Conservation (phyloP, 371 early-diverging fungal species). For the Funneliformis caledonium region DNA sequence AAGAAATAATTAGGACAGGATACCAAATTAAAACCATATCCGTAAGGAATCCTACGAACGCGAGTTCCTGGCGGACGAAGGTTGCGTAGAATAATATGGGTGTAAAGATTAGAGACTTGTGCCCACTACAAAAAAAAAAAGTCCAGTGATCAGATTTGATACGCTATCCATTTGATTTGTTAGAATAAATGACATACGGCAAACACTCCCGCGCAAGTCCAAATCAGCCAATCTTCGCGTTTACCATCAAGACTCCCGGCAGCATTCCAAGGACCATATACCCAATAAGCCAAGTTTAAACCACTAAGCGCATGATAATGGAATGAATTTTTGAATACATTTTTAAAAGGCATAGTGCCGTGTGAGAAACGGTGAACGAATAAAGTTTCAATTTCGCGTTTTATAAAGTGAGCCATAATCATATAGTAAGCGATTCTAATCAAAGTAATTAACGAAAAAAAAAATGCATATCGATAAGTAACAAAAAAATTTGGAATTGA, state of each 20-base stretch:
- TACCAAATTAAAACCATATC: slow-evolving; percentile 93
- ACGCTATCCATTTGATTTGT: neutral
- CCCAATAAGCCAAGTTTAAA: slow-evolving; percentile 81
- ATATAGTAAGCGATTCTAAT: slow-evolving; percentile 64
- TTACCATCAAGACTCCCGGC: slow-evolving; percentile 56
- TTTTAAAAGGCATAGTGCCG: slow-evolving; percentile 92
- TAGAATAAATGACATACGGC: slow-evolving; percentile 55
- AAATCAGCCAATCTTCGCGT: slow-evolving; percentile 61
- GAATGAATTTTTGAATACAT: slow-evolving; percentile 93
- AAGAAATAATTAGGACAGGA: slow-evolving; percentile 94
- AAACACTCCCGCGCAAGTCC: slow-evolving; percentile 66
- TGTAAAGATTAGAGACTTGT: slow-evolving; percentile 84
- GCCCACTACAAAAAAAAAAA: slow-evolving; percentile 58
- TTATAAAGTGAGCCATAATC: slow-evolving; percentile 86
- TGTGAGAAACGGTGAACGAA: slow-evolving; percentile 94
- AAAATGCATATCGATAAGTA: neutral
- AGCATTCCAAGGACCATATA: slow-evolving; percentile 77
- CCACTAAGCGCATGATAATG: slow-evolving; percentile 96
- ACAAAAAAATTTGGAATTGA: too few species aligned
- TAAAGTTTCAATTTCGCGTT: slow-evolving; percentile 92
- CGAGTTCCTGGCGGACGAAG: slow-evolving; percentile 92
- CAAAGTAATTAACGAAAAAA: neutral
- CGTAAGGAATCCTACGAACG: slow-evolving; percentile 88
- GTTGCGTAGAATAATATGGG: slow-evolving; percentile 88
- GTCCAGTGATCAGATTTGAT: neutral